Evolutionary conservation across 352 stramenopile species (phyloP), one percentile per base, ranked within the genome.

Genomic region (Globisporangium recalcitrans): DNA sequence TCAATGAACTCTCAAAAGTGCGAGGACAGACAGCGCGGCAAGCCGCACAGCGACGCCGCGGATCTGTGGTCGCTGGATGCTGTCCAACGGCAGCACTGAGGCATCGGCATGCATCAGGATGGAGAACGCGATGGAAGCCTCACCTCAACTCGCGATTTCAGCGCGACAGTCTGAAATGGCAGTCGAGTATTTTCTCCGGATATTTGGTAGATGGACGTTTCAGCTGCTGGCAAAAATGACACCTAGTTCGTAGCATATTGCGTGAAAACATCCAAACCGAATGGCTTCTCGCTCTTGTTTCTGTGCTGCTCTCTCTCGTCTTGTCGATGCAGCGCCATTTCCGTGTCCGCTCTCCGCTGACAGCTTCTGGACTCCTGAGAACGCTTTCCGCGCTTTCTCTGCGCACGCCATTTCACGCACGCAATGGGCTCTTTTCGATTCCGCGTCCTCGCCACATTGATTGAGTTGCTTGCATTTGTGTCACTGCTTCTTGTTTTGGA

Each of bases 321-420:
- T 54, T 54, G 48, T 54, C 26, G 2, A 27, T 36, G 24, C 10
- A 8, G 26, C 31, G 27, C 31, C n/a, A 3, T 7, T n/a, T 8
- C 31, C 13, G 11, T n/a, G 14, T 31, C 5, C 36, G 53, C 54
- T 51, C 54, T 51, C 24, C 53, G 13, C 21, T 60, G 54, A 60
- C 54, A 52, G 26, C 3, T 44, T 60, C 54, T 48, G 54, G 26
- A 27, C 38, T 60, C 54, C 54, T 60, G 54, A 60, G 54, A 60
- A 60, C 54, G 21, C 54, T 27, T 24, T 14, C 31, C 31, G 9
- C 38, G 21, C 38, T 19, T 46, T 46, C 38, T 46, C 48, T 53
- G n/a, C 47, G 19, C 46, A 31, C 10, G 21, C 7, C 46, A n/a
- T 26, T 21, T 22, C n/a, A 51, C 24, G 38, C 54, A 52, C 24